A percentile compares a stretch with the other conserved stretches of the same genome.
phyloP scores from a whole-genome alignment of 306 rosid species.

The Cercis canadensis region DNA sequence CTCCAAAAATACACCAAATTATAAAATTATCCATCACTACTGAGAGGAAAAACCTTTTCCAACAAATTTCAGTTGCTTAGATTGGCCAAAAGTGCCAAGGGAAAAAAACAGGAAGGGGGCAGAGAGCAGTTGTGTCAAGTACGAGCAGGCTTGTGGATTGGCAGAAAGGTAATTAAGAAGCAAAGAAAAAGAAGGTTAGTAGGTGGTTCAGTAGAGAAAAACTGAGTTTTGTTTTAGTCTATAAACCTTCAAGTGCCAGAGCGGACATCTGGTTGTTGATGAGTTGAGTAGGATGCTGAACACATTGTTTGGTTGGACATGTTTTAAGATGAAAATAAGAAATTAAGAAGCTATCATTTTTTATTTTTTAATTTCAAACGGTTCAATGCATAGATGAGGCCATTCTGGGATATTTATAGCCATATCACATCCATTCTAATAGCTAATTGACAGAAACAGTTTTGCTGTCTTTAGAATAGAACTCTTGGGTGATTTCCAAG shows the following conservation, averaged over 20 bases:
- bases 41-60: conserved; percentile 1
- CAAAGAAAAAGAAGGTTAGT: background rate
- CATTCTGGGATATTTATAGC: background rate
- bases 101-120: background rate
- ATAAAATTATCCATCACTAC: background rate
- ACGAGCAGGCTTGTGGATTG: background rate
- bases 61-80: background rate
- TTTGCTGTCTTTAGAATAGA: background rate
- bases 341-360: background rate
- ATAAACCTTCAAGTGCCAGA: background rate
- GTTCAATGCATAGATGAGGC: background rate
- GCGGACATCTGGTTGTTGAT: background rate
- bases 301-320: background rate
- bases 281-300: background rate
- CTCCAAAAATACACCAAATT: background rate
- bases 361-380: too few species aligned
- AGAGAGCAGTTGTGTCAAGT: background rate
- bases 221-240: background rate
- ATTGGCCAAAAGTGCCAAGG: background rate
- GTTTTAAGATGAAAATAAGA: background rate
- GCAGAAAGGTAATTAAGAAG: background rate
- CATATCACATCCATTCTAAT: background rate
- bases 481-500: background rate
- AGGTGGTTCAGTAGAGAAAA: too few species aligned
- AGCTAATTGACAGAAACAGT: background rate